These are phyloP conservation scores for Pseudocercospora macadamiae DNA, from an alignment of 2,329 filamentous ascomycete species.

Conservation along the genomic window DNA sequence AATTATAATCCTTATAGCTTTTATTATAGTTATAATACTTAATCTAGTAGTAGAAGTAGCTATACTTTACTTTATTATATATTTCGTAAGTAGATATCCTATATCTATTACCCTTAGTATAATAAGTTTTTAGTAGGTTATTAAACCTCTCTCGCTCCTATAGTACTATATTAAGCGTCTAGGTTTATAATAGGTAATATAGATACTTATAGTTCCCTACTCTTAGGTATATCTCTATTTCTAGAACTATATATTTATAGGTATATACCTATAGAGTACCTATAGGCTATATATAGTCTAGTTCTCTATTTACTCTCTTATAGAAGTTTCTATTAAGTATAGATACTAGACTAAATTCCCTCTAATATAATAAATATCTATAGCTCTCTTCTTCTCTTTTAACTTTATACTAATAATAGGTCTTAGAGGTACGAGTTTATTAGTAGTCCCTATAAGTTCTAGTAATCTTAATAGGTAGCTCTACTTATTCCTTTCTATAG, in stretches of 20 bases:
- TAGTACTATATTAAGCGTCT: background rate
- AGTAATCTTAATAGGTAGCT: too few relatives aligned
- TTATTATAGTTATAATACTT: background rate
- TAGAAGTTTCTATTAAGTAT: too few relatives aligned
- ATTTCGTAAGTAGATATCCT: too few relatives aligned
- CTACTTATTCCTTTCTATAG: background rate
- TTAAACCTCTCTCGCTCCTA: background rate
- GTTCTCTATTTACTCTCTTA: background rate
- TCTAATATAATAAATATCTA: background rate
- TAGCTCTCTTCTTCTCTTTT: background rate
- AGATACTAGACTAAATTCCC: background rate
- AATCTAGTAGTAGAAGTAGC: background rate
- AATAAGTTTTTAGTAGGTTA: background rate
- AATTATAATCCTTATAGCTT: background rate
- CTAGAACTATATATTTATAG: too few relatives aligned
- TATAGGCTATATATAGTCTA: background rate
- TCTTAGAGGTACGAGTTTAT: background rate
- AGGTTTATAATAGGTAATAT: background rate
- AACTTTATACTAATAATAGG: background rate
- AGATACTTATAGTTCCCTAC: background rate
- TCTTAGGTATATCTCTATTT: too few relatives aligned
- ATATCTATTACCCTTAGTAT: background rate
- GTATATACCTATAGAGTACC: background rate
- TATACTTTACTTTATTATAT: background rate
- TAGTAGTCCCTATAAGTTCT: background rate